Percentiles rank a stretch among this genome's conserved stretches.
Evolutionary conservation across 768 basidiomycete genomes (phyloP).

Genomic region (Tricholoma bakamatsutake): DNA sequence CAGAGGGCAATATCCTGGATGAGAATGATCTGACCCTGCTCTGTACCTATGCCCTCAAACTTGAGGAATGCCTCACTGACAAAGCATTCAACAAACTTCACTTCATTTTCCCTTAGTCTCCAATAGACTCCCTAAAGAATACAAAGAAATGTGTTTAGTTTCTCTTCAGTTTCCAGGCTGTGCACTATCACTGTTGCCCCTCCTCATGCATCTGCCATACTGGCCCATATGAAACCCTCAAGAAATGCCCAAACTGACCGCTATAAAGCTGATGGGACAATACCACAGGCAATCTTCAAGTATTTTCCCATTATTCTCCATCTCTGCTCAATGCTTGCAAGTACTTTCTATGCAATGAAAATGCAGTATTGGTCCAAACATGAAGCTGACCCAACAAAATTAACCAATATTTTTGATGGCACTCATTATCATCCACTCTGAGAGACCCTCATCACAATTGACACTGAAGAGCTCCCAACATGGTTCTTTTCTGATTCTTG

Average conservation of each 20-base stretch:
- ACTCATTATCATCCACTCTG: no score
- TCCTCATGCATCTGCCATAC: no score
- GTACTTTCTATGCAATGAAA: constrained; percentile 12
- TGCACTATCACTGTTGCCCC: constrained; percentile 35
- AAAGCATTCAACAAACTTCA: constrained; percentile 20
- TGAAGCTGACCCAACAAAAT: constrained; percentile 6
- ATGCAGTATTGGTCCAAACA: constrained; percentile 22
- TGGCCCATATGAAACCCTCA: no score
- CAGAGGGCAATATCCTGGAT: no score
- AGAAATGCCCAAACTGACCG: constrained; percentile 24
- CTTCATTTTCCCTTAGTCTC: constrained; percentile 16
- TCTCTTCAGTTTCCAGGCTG: no score
- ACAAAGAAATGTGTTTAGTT: no score
- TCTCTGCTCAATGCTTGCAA: constrained; percentile 16
- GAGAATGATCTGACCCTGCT: no score
- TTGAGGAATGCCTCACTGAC: constrained; percentile 19
- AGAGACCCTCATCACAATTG: no score
- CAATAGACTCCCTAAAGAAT: constrained; percentile 13
- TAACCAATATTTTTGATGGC: constrained; percentile 32
- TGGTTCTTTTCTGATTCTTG: no score
- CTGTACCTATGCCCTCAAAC: no score
- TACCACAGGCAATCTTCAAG: constrained; percentile 21
- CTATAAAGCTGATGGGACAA: constrained; percentile 9
- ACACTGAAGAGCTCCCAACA: no score
- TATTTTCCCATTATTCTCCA: constrained; percentile 36